Evolutionary conservation across 208 protist species (phyloP).

Genomic region (Trypanosoma grayi): DNA sequence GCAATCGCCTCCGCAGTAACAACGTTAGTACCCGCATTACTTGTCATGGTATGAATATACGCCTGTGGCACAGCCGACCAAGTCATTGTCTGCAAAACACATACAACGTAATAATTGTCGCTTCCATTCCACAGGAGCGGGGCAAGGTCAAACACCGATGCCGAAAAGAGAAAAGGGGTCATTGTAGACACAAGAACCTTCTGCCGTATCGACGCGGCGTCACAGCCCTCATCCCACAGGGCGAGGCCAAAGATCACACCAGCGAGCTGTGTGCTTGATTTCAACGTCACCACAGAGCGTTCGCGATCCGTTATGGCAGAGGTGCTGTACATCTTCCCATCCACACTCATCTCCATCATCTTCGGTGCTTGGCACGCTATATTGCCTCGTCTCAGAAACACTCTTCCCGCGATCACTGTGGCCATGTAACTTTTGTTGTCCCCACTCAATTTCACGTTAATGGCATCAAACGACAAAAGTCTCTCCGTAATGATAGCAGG

Average conservation of each 20-base stretch:
- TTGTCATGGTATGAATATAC: constrained; percentile 1
- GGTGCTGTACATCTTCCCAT: not conserved
- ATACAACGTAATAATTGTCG: constrained; percentile 46
- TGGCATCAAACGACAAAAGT: not conserved
- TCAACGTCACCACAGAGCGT: constrained; percentile 35
- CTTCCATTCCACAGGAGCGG: constrained; percentile 25
- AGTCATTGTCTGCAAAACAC: constrained; percentile 8
- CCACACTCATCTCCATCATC: not conserved
- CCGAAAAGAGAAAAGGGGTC: constrained; percentile 13
- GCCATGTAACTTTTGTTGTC: not conserved
- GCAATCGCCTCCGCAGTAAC: constrained; percentile 10
- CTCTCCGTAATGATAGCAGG: constrained; percentile 6
- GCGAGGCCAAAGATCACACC: constrained; percentile 47
- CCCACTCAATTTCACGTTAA: constrained; percentile 8
- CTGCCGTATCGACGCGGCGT: not conserved
- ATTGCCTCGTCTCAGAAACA: constrained; percentile 1
- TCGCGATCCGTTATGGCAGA: constrained; percentile 36
- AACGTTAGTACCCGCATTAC: not conserved
- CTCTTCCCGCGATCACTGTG: not conserved
- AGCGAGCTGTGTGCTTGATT: constrained; percentile 19
- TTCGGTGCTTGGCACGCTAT: not conserved
- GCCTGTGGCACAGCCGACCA: constrained; percentile 2
- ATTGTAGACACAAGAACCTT: constrained; percentile 17
- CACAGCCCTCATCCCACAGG: constrained; percentile 39
- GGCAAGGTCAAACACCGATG: constrained; percentile 40